A percentile compares a stretch with the other conserved stretches of the same genome.
phyloP scores from a whole-genome alignment of 352 stramenopile species.

The Phytophthora idaei region DNA sequence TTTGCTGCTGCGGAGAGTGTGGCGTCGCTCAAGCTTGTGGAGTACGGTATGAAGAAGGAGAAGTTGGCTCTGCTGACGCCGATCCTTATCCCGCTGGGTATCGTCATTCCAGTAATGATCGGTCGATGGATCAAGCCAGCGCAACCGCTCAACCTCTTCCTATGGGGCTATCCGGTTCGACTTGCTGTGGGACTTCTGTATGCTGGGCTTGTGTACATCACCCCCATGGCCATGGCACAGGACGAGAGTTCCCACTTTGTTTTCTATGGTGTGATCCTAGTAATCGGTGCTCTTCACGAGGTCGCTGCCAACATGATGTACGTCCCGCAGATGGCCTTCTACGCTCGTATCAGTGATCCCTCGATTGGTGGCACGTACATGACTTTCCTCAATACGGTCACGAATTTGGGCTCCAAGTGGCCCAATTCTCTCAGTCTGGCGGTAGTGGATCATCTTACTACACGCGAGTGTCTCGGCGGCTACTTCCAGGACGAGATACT shows the following conservation, averaged over 20 bases:
- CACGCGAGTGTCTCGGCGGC: slow-evolving; percentile 76
- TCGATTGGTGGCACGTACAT: slow-evolving; percentile 99
- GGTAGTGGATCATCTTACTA: slow-evolving; percentile 84
- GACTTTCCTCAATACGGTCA: slow-evolving; percentile 99
- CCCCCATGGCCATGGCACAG: slow-evolving; percentile 77
- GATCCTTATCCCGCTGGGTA: slow-evolving; percentile 88
- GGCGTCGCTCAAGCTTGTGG: slow-evolving; percentile 92
- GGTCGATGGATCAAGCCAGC: slow-evolving; percentile 74
- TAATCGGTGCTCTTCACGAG: slow-evolving; percentile 78
- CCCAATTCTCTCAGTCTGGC: slow-evolving; percentile 86
- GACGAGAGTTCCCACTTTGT: slow-evolving; percentile 75
- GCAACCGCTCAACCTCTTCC: slow-evolving; percentile 75
- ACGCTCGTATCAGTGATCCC: slow-evolving; percentile 96
- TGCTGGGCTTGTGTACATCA: slow-evolving; percentile 81
- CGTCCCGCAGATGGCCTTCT: slow-evolving; percentile 98
- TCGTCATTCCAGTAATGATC: slow-evolving; percentile 87
- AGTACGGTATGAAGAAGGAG: slow-evolving; percentile 94
- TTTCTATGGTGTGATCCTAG: slow-evolving; percentile 83
- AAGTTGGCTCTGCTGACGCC: slow-evolving; percentile 88
- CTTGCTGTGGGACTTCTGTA: slow-evolving; percentile 87
- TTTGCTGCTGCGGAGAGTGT: slow-evolving; percentile 93
- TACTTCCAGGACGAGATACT: slow-evolving; percentile 73
- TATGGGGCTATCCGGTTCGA: slow-evolving; percentile 87
- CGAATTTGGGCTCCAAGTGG: slow-evolving; percentile 97
- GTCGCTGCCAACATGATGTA: slow-evolving; percentile 93